phyloP scores from a whole-genome alignment of 116 monocot genomes.

The Papilionanthe hybrid region DNA sequence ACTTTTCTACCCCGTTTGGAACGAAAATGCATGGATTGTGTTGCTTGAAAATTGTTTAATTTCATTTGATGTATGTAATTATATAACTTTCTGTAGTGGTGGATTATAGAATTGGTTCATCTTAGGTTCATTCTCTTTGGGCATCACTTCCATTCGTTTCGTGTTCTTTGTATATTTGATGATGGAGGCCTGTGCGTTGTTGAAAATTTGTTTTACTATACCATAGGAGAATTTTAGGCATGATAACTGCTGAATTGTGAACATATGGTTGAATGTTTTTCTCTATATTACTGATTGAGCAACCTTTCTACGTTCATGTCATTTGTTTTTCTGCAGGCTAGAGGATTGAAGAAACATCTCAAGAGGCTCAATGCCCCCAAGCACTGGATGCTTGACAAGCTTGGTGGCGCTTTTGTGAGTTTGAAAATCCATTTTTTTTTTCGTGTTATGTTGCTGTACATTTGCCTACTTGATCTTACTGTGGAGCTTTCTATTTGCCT shows the following conservation, averaged over 20 bases:
- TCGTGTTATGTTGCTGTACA: neutral
- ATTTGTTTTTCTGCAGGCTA: slow-evolving; percentile 27
- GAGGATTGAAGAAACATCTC: slow-evolving; percentile 67
- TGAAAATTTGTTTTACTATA: neutral
- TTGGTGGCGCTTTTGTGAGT: slow-evolving; percentile 70
- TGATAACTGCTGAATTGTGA: neutral
- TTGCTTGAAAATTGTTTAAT: neutral
- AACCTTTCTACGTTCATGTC: neutral
- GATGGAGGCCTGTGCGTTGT: neutral
- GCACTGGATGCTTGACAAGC: slow-evolving; percentile 72
- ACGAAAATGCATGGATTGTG: neutral
- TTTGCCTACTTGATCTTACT: neutral
- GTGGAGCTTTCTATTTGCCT: neutral
- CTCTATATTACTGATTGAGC: neutral
- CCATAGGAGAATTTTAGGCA: too few species aligned
- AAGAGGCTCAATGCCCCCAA: slow-evolving; percentile 77
- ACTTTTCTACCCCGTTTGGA: neutral
- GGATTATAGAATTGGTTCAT: neutral
- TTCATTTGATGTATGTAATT: neutral
- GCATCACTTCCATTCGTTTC: neutral
- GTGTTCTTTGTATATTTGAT: neutral
- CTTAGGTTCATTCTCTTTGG: neutral
- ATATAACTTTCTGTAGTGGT: neutral
- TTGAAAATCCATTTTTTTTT: neutral
- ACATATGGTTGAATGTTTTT: neutral